Evolutionary conservation across 495 filamentous ascomycete genomes (phyloP).

Genomic region (Patellaria atrata): DNA sequence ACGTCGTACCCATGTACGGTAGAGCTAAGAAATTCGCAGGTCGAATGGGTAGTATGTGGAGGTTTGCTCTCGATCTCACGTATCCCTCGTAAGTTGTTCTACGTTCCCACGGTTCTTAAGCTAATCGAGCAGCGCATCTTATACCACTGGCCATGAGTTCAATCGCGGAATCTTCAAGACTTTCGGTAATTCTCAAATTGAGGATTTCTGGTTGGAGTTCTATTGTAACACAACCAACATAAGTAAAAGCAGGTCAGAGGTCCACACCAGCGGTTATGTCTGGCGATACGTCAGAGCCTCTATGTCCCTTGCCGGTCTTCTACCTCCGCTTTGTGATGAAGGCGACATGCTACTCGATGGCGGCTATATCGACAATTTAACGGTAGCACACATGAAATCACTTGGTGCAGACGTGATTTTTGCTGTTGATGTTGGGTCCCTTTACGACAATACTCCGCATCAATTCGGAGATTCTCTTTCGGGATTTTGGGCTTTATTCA

Average conservation of each 20-base stretch:
- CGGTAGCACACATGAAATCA: slow-evolving; percentile 91
- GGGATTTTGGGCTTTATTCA: slow-evolving; percentile 86
- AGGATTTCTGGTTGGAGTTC: slow-evolving; percentile 97
- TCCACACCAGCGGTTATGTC: slow-evolving; percentile 87
- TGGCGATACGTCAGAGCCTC: slow-evolving; percentile 94
- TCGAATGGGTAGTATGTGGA: slow-evolving; percentile 94
- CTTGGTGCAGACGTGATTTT: slow-evolving; percentile 89
- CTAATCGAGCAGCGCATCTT: slow-evolving; percentile 39
- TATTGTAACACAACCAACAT: slow-evolving; percentile 99
- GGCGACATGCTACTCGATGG: slow-evolving; percentile 92
- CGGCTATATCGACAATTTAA: slow-evolving; percentile 94
- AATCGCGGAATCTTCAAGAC: slow-evolving; percentile 99
- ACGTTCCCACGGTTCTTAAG: background rate
- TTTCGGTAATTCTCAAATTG: slow-evolving; percentile 89
- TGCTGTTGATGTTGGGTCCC: slow-evolving; percentile 81
- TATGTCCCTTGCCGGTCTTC: slow-evolving; percentile 85
- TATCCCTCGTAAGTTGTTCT: slow-evolving; percentile 56
- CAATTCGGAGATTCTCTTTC: slow-evolving; percentile 83
- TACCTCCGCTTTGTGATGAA: slow-evolving; percentile 91
- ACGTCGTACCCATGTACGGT: slow-evolving; percentile 92
- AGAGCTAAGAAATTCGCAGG: slow-evolving; percentile 93
- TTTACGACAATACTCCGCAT: slow-evolving; percentile 85
- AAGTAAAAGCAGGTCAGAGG: slow-evolving; percentile 72
- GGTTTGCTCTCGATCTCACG: slow-evolving; percentile 87
- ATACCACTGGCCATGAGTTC: slow-evolving; percentile 97